Evolutionary conservation across 441 rosid genomes (phyloP).

Genomic region (Erodium texanum): DNA sequence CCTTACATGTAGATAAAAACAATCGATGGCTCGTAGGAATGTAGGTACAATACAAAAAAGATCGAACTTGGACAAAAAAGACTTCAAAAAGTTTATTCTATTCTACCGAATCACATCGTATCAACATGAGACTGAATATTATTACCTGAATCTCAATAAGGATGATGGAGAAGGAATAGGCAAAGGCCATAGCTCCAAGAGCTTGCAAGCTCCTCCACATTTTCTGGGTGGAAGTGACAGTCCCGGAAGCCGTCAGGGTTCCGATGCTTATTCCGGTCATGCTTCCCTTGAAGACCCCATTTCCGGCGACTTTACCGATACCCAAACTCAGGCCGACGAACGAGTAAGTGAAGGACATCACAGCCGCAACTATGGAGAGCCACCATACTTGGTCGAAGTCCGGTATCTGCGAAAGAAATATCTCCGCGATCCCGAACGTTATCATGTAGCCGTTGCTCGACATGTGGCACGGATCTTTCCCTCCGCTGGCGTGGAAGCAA

Average conservation of each 20-base stretch:
- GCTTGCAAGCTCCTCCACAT: conserved; percentile 69
- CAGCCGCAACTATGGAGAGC: conserved; percentile 76
- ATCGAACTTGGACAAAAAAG: too few relatives aligned
- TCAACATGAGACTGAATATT: too few relatives aligned
- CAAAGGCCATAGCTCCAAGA: conserved; percentile 59
- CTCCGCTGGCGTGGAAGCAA: conserved; percentile 54
- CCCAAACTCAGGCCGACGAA: conserved; percentile 73
- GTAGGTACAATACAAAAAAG: too few relatives aligned
- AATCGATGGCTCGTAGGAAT: too few relatives aligned
- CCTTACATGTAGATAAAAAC: too few relatives aligned
- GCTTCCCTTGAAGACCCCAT: conserved; percentile 50
- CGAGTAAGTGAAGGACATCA: conserved; percentile 88
- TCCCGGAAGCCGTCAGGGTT: conserved; percentile 37
- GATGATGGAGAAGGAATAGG: conserved; percentile 50
- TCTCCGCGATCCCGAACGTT: conserved; percentile 55
- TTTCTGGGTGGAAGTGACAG: conserved; percentile 56
- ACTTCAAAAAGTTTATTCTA: too few relatives aligned
- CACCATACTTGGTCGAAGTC: conserved; percentile 79
- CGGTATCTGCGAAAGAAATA: conserved; percentile 77
- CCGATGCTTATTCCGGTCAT: conserved; percentile 63
- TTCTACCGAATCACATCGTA: too few relatives aligned
- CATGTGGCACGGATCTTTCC: conserved; percentile 46
- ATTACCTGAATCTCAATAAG: conserved; percentile 55
- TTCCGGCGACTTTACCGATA: conserved; percentile 59
- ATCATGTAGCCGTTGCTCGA: conserved; percentile 72